These are phyloP conservation scores for Cryptosporidium bovis DNA, from an alignment of 169 alveolate species.

Conservation along the genomic window DNA sequence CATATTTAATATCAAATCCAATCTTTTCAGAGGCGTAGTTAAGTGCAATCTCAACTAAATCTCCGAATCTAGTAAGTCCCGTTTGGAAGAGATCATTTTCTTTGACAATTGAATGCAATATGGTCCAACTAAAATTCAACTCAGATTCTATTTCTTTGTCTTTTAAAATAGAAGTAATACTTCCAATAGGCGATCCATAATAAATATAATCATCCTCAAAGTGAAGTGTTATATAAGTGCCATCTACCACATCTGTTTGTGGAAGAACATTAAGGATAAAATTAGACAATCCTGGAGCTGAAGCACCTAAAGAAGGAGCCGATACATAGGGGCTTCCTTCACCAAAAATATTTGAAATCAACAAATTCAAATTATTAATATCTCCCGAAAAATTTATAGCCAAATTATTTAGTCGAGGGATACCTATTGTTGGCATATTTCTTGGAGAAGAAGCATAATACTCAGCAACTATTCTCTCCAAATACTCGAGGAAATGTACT, in stretches of 20 bases:
- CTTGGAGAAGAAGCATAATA: slow-evolving; percentile 55
- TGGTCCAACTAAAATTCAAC: slow-evolving; percentile 4
- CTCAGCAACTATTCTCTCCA: slow-evolving; percentile 52
- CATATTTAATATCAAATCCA: neutral
- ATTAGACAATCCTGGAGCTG: slow-evolving; percentile 11
- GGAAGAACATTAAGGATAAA: neutral
- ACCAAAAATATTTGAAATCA: slow-evolving; percentile 31
- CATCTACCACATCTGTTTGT: neutral
- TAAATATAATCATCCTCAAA: neutral
- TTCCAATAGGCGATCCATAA: slow-evolving; percentile 6
- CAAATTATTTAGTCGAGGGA: slow-evolving; percentile 42
- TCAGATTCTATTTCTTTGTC: neutral
- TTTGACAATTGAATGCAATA: too few relatives aligned
- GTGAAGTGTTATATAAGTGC: neutral
- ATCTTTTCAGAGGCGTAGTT: neutral
- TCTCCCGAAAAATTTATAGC: slow-evolving; percentile 33
- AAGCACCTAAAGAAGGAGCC: slow-evolving; percentile 71
- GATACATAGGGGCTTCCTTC: slow-evolving; percentile 33
- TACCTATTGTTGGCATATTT: slow-evolving; percentile 61
- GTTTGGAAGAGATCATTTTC: too few relatives aligned
- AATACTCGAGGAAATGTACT: slow-evolving; percentile 34
- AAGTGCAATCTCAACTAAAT: slow-evolving; percentile 2
- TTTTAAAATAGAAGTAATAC: neutral
- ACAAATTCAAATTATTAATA: neutral
- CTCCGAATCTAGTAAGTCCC: neutral